Evolutionary conservation across 2,329 filamentous ascomycete species (phyloP).

Genomic region (Torrubiella hemipterigena): DNA sequence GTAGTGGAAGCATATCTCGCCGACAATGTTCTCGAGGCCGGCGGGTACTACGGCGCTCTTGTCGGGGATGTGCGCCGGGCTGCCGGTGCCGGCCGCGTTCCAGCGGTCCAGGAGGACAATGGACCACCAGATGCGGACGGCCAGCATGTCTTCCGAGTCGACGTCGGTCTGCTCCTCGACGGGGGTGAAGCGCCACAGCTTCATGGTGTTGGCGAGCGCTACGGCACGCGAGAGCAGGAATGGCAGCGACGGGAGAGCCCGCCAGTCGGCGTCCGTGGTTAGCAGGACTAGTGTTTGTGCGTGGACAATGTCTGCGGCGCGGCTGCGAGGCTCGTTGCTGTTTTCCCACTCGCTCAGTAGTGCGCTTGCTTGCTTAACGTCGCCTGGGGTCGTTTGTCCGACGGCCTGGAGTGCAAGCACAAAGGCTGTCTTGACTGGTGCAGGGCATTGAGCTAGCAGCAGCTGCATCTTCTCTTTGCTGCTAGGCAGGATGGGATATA

Average conservation of each 20-base stretch:
- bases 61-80: slow-evolving; percentile 50
- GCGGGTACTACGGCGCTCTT: slow-evolving; percentile 46
- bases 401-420: slow-evolving; percentile 50
- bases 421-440: slow-evolving; percentile 50
- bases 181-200: slow-evolving; percentile 32
- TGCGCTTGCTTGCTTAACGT: slow-evolving; percentile 31
- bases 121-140: slow-evolving; percentile 59
- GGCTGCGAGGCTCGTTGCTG: slow-evolving; percentile 22
- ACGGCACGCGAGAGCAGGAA: slow-evolving; percentile 53
- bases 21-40: slow-evolving; percentile 47
- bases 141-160: slow-evolving; percentile 51
- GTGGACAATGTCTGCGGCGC: slow-evolving; percentile 40
- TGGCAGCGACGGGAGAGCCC: slow-evolving; percentile 31
- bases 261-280: slow-evolving; percentile 49
- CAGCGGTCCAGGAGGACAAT: slow-evolving; percentile 61
- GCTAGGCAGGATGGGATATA: slow-evolving; percentile 52
- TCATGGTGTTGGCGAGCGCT: slow-evolving; percentile 52
- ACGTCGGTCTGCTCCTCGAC: slow-evolving; percentile 37
- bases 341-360: slow-evolving; percentile 41
- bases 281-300: slow-evolving; percentile 57
- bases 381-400: slow-evolving; percentile 23
- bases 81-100: slow-evolving; percentile 57
- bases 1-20: slow-evolving; percentile 51
- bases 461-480: slow-evolving; percentile 43
- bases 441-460: slow-evolving; percentile 43